Percentiles rank a stretch among this genome's conserved stretches.
Evolutionary conservation across 441 rosid genomes (phyloP).

Genomic region (Omphalea diandra): DNA sequence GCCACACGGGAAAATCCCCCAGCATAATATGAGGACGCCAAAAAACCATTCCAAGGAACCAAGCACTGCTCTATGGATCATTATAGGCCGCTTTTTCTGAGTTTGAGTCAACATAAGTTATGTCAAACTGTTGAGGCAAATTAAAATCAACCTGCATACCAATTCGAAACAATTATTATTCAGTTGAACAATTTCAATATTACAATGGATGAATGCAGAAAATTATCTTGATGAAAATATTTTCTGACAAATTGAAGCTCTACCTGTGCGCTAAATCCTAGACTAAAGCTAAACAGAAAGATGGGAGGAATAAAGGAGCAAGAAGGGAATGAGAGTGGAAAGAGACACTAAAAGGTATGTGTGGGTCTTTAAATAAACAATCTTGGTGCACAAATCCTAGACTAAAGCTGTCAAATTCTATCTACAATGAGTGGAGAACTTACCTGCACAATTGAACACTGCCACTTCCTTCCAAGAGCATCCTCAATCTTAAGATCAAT

Average conservation of each 20-base stretch:
- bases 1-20: conserved; percentile 96
- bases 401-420: background rate
- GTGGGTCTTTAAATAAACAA: background rate
- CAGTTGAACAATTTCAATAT: background rate
- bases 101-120: conserved; percentile 77
- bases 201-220: background rate
- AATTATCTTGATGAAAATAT: background rate
- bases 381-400: background rate
- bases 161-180: conserved; percentile 6
- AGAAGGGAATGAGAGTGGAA: background rate
- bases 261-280: too few relatives aligned
- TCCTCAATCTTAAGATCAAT: conserved; percentile 95
- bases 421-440: conserved; percentile 9
- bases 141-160: conserved; percentile 80
- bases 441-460: conserved; percentile 95
- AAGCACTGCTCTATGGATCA: conserved; percentile 96
- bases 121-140: conserved; percentile 81
- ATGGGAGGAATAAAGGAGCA: background rate
- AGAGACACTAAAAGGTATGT: background rate
- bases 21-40: conserved; percentile 89
- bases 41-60: conserved; percentile 90
- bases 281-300: background rate
- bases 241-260: background rate
- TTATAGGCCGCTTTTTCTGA: conserved; percentile 79
- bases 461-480: conserved; percentile 98